Conservation (phyloP, 2,329 filamentous ascomycete species). For the Biscogniauxia marginata region DNA sequence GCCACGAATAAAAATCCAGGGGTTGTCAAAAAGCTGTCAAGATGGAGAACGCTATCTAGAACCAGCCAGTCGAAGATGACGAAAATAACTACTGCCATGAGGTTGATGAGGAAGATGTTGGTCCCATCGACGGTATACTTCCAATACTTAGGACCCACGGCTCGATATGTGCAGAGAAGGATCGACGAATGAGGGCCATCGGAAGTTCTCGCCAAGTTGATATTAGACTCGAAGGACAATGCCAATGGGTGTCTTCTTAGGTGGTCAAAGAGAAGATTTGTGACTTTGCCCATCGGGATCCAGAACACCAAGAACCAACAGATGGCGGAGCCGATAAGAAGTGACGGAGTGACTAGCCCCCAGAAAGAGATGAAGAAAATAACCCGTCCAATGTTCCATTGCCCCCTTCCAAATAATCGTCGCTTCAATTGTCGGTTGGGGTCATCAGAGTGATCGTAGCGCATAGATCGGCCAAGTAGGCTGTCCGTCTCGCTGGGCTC, state of each 20-base stretch:
- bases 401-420: constrained; percentile 86
- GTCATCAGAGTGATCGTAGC: constrained; percentile 45
- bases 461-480: constrained; percentile 65
- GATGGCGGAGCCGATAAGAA: constrained; percentile 80
- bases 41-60: constrained; percentile 64
- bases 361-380: constrained; percentile 98
- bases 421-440: constrained; percentile 62
- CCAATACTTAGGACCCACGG: constrained; percentile 94
- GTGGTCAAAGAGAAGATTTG: constrained; percentile 84
- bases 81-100: constrained; percentile 90
- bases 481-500: constrained; percentile 82
- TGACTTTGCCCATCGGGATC: constrained; percentile 98
- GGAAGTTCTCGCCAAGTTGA: constrained; percentile 67
- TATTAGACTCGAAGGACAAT: constrained; percentile 87
- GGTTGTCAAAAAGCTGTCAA: constrained; percentile 74
- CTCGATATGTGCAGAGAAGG: constrained; percentile 92
- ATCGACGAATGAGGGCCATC: constrained; percentile 79
- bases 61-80: constrained; percentile 92
- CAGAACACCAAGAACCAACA: constrained; percentile 98
- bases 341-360: constrained; percentile 79
- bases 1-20: constrained; percentile 84
- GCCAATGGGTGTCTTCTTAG: constrained; percentile 89
- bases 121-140: constrained; percentile 98
- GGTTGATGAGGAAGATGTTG: constrained; percentile 98
- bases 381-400: constrained; percentile 93